These are phyloP conservation scores for Macrophomina pseudophaseolina DNA, from an alignment of 2,329 filamentous ascomycete genomes.

Conservation along the genomic window DNA sequence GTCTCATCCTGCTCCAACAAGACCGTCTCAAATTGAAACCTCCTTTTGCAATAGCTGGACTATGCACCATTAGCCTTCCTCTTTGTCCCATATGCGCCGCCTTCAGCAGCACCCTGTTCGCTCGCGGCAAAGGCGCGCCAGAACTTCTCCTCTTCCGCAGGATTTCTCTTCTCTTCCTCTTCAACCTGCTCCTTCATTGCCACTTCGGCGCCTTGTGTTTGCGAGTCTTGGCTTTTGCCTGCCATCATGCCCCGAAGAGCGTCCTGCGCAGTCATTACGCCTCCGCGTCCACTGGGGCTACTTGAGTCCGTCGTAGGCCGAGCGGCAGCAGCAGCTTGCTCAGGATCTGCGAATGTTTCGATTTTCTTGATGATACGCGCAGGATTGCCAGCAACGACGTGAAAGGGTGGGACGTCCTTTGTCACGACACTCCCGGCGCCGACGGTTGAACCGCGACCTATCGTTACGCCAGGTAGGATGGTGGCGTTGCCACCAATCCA, in stretches of 20 bases:
- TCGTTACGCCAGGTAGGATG: constrained; percentile 76
- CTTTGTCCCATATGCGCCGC: not conserved
- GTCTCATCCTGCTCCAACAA: too few relatives aligned
- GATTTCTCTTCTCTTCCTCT: constrained; percentile 8
- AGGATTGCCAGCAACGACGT: constrained; percentile 70
- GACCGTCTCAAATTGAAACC: not conserved
- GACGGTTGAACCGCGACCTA: constrained; percentile 74
- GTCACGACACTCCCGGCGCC: constrained; percentile 86
- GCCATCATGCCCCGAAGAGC: not conserved
- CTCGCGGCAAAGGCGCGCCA: constrained; percentile 25
- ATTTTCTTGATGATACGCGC: constrained; percentile 60
- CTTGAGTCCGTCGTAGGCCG: not conserved
- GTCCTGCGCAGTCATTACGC: constrained; percentile 8
- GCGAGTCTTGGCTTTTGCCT: not conserved
- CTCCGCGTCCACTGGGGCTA: not conserved
- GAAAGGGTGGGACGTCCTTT: constrained; percentile 70
- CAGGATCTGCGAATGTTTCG: constrained; percentile 49
- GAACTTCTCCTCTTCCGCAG: constrained; percentile 16
- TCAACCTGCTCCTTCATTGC: constrained; percentile 16
- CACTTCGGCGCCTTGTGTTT: constrained; percentile 10
- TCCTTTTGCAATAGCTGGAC: not conserved
- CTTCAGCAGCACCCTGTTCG: constrained; percentile 19
- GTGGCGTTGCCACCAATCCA: constrained; percentile 56
- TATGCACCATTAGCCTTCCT: not conserved
- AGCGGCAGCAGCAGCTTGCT: constrained; percentile 62